Evolutionary conservation across 2,329 filamentous ascomycete species (phyloP).

Genomic region (Sclerotinia sclerotiorum): DNA sequence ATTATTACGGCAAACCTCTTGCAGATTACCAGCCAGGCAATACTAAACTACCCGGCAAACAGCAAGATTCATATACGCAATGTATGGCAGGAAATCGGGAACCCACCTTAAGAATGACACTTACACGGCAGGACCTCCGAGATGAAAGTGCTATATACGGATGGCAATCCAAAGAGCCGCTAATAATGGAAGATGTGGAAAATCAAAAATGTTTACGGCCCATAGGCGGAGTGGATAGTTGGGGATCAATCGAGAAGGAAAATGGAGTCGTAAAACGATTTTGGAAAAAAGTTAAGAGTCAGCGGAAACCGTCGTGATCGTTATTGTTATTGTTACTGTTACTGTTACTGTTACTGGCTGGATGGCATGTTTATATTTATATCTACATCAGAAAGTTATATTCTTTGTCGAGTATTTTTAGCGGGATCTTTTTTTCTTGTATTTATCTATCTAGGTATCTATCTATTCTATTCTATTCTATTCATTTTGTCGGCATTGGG

Average conservation of each 20-base stretch:
- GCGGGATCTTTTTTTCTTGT: conserved; percentile 13
- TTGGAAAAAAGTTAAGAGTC: conserved; percentile 57
- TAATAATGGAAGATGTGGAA: conserved; percentile 56
- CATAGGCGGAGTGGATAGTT: conserved; percentile 42
- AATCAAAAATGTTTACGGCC: conserved; percentile 50
- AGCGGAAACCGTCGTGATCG: conserved; percentile 31
- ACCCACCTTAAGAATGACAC: conserved; percentile 95
- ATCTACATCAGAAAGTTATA: background rate
- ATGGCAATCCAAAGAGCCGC: conserved; percentile 60
- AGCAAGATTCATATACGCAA: conserved; percentile 47
- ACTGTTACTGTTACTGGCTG: background rate
- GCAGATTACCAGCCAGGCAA: conserved; percentile 43
- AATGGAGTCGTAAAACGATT: conserved; percentile 60
- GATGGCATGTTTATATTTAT: background rate
- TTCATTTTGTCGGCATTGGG: background rate
- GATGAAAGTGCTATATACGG: conserved; percentile 71
- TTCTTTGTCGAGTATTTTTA: conserved; percentile 22
- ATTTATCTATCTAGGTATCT: background rate
- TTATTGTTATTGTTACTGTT: no score
- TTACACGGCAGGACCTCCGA: conserved; percentile 84
- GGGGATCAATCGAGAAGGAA: conserved; percentile 49
- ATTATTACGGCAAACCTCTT: conserved; percentile 39
- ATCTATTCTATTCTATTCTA: background rate
- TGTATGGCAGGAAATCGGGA: conserved; percentile 66
- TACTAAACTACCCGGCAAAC: conserved; percentile 36